phyloP scores from a whole-genome alignment of 1,139 yeast species.

The Zhuliangozyma parablackwelliae region DNA sequence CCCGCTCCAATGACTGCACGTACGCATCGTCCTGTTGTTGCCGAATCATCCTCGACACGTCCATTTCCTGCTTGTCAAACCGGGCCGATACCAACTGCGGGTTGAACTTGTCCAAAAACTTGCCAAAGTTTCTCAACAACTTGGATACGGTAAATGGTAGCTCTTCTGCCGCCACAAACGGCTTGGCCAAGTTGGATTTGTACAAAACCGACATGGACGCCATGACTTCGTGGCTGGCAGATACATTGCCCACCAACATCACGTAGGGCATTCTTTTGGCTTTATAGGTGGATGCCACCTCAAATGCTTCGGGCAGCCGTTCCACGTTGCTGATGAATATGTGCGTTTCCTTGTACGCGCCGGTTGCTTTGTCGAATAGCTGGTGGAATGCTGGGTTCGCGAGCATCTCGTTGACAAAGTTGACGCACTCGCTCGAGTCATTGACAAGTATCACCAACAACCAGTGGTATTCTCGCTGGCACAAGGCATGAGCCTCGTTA shows the following conservation, averaged over 20 bases:
- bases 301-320: conserved; percentile 46
- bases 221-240: conserved; percentile 45
- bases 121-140: conserved; percentile 30
- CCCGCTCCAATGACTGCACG: conserved; percentile 44
- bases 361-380: conserved; percentile 30
- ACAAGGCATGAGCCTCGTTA: conserved; percentile 39
- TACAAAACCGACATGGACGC: conserved; percentile 52
- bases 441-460: conserved; percentile 40
- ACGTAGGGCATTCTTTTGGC: conserved; percentile 41
- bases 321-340: conserved; percentile 39
- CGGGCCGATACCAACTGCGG: conserved; percentile 51
- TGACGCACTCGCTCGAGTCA: conserved; percentile 21
- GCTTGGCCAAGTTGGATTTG: conserved; percentile 29
- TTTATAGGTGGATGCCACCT: conserved; percentile 43
- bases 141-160: conserved; percentile 20
- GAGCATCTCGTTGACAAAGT: conserved; percentile 27
- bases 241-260: conserved; percentile 46
- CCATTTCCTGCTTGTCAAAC: conserved; percentile 51
- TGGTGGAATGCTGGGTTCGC: conserved; percentile 22
- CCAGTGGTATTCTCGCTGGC: conserved; percentile 43
- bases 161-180: conserved; percentile 18
- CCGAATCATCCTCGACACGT: conserved; percentile 45
- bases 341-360: conserved; percentile 33
- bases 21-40: conserved; percentile 59
- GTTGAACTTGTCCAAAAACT: conserved; percentile 37